phyloP scores from a whole-genome alignment of 495 filamentous ascomycete species.

The Hypoxylon trugodes region DNA sequence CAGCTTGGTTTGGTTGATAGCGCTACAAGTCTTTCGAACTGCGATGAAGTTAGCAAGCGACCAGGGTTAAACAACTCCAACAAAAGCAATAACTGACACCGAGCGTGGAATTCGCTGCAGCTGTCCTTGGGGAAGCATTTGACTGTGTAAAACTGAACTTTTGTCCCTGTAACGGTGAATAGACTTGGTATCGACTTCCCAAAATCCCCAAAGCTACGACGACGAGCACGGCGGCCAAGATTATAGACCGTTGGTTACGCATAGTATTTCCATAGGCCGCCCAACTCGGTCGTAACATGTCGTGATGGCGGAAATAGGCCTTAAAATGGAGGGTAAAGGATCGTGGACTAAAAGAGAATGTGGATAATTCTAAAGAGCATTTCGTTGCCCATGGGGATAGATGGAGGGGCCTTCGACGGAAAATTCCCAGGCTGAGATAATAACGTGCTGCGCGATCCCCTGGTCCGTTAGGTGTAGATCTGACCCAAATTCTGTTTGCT shows the following conservation, averaged over 20 bases:
- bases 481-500: background rate
- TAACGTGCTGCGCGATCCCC: background rate
- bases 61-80: too few species aligned
- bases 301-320: slow-evolving; percentile 2
- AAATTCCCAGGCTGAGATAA: background rate
- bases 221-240: background rate
- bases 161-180: background rate
- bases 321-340: background rate
- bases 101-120: slow-evolving; percentile 19
- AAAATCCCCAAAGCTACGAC: slow-evolving; percentile 5
- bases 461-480: slow-evolving; percentile 1
- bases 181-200: slow-evolving; percentile 4
- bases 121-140: slow-evolving; percentile 4
- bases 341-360: background rate
- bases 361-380: background rate
- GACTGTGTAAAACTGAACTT: background rate
- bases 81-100: slow-evolving; percentile 14
- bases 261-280: background rate
- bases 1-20: slow-evolving; percentile 34
- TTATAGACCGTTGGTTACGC: slow-evolving; percentile 4
- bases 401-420: background rate
- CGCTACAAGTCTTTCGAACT: slow-evolving; percentile 40
- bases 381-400: background rate
- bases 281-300: slow-evolving; percentile 16
- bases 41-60: background rate